Evolutionary conservation across 495 filamentous ascomycete genomes (phyloP).

Genomic region (Apodospora peruviana): DNA sequence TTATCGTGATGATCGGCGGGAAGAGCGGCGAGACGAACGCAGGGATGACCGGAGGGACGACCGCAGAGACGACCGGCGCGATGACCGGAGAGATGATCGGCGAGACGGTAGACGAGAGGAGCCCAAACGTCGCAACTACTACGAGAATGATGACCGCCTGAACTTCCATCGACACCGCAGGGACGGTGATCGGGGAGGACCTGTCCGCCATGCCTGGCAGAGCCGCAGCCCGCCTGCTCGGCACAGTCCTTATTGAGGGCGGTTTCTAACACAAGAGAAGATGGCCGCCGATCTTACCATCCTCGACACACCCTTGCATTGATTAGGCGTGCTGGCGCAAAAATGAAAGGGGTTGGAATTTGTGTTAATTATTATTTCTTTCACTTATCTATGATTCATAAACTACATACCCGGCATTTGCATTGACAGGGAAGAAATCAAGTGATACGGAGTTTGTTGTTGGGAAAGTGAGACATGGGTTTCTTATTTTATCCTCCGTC

Average conservation of each 20-base stretch:
- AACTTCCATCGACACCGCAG: constrained; percentile 30
- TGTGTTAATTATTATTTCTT: constrained; percentile 1
- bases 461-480: background rate
- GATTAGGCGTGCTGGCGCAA: constrained; percentile 13
- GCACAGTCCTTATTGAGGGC: constrained; percentile 22
- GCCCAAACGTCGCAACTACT: constrained; percentile 24
- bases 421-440: constrained; percentile 10
- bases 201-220: constrained; percentile 26
- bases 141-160: constrained; percentile 28
- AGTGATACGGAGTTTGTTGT: constrained; percentile 3
- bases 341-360: background rate
- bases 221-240: constrained; percentile 25
- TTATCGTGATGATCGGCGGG: constrained; percentile 30
- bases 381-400: constrained; percentile 8
- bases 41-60: constrained; percentile 22
- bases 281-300: background rate
- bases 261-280: background rate
- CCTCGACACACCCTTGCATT: constrained; percentile 10
- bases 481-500: background rate
- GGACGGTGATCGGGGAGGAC: constrained; percentile 17
- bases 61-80: constrained; percentile 30
- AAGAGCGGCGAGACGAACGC: constrained; percentile 21
- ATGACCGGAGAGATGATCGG: constrained; percentile 21
- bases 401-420: constrained; percentile 24
- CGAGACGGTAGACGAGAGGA: constrained; percentile 30